Percentiles rank a stretch among this genome's conserved stretches.
Evolutionary conservation across 2,329 filamentous ascomycete genomes (phyloP).

Genomic region (Ilyonectria sp.): DNA sequence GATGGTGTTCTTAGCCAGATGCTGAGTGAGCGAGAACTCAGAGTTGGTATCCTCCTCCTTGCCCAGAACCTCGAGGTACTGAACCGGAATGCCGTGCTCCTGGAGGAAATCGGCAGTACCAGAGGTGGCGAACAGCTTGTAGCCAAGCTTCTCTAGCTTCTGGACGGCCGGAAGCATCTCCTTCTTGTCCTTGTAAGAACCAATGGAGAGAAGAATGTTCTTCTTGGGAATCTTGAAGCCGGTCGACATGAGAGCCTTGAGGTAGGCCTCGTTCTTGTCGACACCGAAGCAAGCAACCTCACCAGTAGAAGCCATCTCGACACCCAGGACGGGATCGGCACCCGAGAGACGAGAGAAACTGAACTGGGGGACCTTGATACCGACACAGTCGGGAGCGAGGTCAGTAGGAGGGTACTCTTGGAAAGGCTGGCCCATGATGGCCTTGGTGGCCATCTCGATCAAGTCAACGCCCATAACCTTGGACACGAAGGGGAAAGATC

Average conservation of each 20-base stretch:
- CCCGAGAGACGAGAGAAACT: conserved; percentile 98
- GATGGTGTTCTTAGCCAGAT: conserved; percentile 97
- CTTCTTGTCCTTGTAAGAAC: conserved; percentile 97
- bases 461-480: conserved; percentile 99
- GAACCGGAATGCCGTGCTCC: conserved; percentile 91
- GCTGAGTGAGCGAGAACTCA: conserved; percentile 97
- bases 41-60: conserved; percentile 89
- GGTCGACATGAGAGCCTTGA: conserved; percentile 95
- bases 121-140: conserved; percentile 95
- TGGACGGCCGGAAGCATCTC: conserved; percentile 95
- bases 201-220: conserved; percentile 95
- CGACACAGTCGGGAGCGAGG: conserved; percentile 86
- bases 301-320: conserved; percentile 99
- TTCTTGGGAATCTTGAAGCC: conserved; percentile 97
- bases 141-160: conserved; percentile 91
- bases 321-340: conserved; percentile 94
- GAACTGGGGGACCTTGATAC: conserved; percentile 98
- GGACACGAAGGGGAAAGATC: conserved; percentile 97
- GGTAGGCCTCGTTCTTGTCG: conserved; percentile 97
- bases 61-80: conserved; percentile 91
- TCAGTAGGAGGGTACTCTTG: conserved; percentile 84
- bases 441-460: conserved; percentile 98
- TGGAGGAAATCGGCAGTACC: conserved; percentile 97
- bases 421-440: conserved; percentile 90
- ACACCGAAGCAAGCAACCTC: conserved; percentile 97